Evolutionary conservation across 257 asterid species (phyloP).

Genomic region (Anisodus acutangulus): DNA sequence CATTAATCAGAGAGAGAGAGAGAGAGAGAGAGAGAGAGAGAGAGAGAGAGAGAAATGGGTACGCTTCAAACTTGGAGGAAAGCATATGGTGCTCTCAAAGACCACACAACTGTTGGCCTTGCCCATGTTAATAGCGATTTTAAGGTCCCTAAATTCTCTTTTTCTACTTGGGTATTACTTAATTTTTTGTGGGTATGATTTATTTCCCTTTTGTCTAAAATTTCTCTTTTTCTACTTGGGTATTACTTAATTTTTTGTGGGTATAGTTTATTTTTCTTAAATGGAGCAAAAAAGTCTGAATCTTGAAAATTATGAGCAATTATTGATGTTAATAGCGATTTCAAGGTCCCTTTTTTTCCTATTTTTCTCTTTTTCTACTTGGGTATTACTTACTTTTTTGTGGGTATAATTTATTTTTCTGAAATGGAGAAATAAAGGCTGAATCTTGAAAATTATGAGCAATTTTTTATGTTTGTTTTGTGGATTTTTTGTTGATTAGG

Average conservation of each 20-base stretch:
- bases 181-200: constrained; percentile 28
- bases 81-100: constrained; percentile 89
- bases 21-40: background rate
- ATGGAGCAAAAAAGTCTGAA: too few species aligned
- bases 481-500: constrained; percentile 49
- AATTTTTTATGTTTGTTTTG: constrained; percentile 28
- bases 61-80: constrained; percentile 80
- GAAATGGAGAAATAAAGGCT: constrained; percentile 2
- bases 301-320: background rate
- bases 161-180: background rate
- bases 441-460: background rate
- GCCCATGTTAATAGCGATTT: constrained; percentile 95
- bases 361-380: constrained; percentile 14
- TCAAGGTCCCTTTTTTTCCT: constrained; percentile 54
- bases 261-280: background rate
- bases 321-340: constrained; percentile 78
- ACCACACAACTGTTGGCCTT: constrained; percentile 84
- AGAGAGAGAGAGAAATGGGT: constrained; percentile 48
- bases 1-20: background rate
- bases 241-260: background rate
- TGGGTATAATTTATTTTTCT: constrained; percentile 25
- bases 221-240: background rate
- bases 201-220: background rate
- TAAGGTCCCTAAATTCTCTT: constrained; percentile 54
- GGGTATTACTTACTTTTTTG: background rate